Base-by-base conservation (phyloP, 306 rosid species). In the Echinosophora koreensis region DNA sequence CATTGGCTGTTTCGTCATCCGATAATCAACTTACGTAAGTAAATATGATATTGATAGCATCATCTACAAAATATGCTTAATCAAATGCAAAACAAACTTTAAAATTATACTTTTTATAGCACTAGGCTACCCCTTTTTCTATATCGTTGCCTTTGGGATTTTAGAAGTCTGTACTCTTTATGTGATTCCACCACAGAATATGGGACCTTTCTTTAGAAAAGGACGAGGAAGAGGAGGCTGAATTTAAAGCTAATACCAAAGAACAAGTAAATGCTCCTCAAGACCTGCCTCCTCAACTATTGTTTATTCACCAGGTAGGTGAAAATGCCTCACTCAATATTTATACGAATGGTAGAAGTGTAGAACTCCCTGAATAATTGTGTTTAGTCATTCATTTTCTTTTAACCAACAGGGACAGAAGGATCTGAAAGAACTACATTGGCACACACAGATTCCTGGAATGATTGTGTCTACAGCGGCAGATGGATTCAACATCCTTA, bases 21-120 rank as follows among this genome's bases (percentile, higher is more conserved):
- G 98, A 95, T 81, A 87, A 95, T 87, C 98, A 92, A 80, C 93
- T 95, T 14, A 94, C 97, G 98, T 95, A 79, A 88, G 98, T 80
- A 64, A 72, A 30, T 13, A 32, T 30, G 13, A 15, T 77, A 57
- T 39, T 17, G 3, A 35, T 49, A 34, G 17, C 10, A 30, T 7
- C 51, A 42, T 73, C 52, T 35, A 4, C 34, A 32, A 8, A 37
- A 38, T 70, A 10, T 9, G 7, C 37, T 10, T 42, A 57, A 54
- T 37, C 3, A 11, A 63, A 17, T 69, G 51, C 18, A 14, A 57
- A 68, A 61, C 34, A 58, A 52, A 50, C 14, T 55, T 77, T 41
- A 55, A 62, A 41, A 27, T 69, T 44, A 37, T 42, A 14, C 52
- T 35, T 39, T 67, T 50, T 6, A 14, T 30, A 35, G 63, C 5